These are phyloP conservation scores for Petasospora fabianii DNA, from an alignment of 1,139 yeast species.

Conservation along the genomic window DNA sequence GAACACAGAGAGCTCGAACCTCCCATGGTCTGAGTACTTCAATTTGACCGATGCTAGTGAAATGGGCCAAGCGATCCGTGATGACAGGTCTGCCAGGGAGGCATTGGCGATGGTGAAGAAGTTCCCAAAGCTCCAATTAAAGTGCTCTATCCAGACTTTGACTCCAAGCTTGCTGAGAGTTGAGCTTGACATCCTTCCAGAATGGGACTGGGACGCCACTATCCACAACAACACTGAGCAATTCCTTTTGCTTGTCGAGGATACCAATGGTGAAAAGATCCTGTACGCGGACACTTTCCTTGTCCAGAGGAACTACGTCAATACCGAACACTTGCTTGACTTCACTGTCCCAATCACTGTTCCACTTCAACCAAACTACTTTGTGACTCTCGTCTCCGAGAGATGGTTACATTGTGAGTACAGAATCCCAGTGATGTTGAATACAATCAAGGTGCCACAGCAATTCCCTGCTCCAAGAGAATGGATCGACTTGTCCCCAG, in stretches of 20 bases:
- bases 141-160: conserved; percentile 70
- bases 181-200: conserved; percentile 63
- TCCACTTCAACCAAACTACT: conserved; percentile 73
- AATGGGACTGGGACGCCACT: conserved; percentile 70
- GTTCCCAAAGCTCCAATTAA: conserved; percentile 64
- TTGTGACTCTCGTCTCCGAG: conserved; percentile 70
- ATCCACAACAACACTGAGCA: conserved; percentile 65
- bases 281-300: conserved; percentile 54
- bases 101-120: conserved; percentile 62
- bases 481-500: conserved; percentile 46
- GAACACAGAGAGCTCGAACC: conserved; percentile 73
- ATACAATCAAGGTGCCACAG: conserved; percentile 58
- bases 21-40: conserved; percentile 82
- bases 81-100: conserved; percentile 60
- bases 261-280: conserved; percentile 76
- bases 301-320: conserved; percentile 46
- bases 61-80: conserved; percentile 76
- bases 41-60: conserved; percentile 62
- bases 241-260: conserved; percentile 73
- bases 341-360: conserved; percentile 54
- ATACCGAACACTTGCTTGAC: conserved; percentile 56
- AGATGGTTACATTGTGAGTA: conserved; percentile 79
- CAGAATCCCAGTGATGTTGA: conserved; percentile 58
- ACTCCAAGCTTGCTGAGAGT: conserved; percentile 64
- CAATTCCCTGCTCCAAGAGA: conserved; percentile 64